A percentile compares a stretch with the other conserved stretches of the same genome.
These are phyloP conservation scores for Penicillium robsamsonii DNA, from an alignment of 495 filamentous ascomycete species.

Conservation along the genomic window DNA sequence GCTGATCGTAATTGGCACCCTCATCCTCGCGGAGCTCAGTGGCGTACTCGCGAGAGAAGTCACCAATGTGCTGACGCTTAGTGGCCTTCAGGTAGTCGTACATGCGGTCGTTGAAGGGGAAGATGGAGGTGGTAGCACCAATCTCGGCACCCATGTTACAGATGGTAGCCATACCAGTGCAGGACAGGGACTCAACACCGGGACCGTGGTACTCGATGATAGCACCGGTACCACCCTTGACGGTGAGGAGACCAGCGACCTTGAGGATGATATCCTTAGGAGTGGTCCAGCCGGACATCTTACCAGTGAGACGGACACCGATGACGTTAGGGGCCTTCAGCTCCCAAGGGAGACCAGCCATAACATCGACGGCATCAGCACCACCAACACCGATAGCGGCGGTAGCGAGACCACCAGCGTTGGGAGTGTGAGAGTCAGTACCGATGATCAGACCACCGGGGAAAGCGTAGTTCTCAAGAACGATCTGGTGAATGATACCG, in stretches of 20 bases:
- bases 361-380: constrained; percentile 98
- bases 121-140: constrained; percentile 95
- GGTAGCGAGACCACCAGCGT: constrained; percentile 96
- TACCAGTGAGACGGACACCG: constrained; percentile 88
- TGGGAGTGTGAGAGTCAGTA: constrained; percentile 98
- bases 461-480: constrained; percentile 99
- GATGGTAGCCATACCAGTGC: constrained; percentile 69
- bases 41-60: constrained; percentile 82
- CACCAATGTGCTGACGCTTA: constrained; percentile 85
- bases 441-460: constrained; percentile 97
- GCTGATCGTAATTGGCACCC: constrained; percentile 93
- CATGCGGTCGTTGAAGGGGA: constrained; percentile 98
- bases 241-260: constrained; percentile 94
- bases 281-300: constrained; percentile 89
- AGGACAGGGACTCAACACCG: constrained; percentile 68
- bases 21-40: constrained; percentile 86
- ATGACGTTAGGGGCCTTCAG: constrained; percentile 97
- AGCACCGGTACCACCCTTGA: constrained; percentile 96
- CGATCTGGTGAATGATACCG: constrained; percentile 99
- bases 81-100: constrained; percentile 93
- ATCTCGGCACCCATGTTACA: constrained; percentile 90
- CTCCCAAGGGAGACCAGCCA: constrained; percentile 98
- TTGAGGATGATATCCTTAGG: constrained; percentile 99
- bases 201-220: constrained; percentile 96
- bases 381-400: constrained; percentile 96